phyloP scores from a whole-genome alignment of 2,329 filamentous ascomycete species.

The Alternaria gansuensis region DNA sequence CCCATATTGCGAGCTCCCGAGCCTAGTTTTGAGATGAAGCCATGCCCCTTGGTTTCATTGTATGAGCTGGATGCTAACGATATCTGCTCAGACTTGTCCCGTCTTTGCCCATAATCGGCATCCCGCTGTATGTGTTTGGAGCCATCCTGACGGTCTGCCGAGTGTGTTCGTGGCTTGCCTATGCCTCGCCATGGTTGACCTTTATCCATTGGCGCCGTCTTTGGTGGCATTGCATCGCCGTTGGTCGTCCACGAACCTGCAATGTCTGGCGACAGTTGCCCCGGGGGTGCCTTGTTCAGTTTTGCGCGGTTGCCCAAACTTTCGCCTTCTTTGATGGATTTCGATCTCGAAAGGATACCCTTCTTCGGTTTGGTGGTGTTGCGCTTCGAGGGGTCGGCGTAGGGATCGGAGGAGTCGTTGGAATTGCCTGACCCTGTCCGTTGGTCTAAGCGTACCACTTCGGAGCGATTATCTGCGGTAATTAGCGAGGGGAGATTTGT shows the following conservation, averaged over 20 bases:
- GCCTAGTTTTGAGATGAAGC: conserved; percentile 77
- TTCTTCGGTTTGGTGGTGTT: conserved; percentile 46
- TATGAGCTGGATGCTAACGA: conserved; percentile 60
- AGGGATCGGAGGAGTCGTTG: conserved; percentile 34
- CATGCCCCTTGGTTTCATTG: conserved; percentile 67
- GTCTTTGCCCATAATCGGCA: conserved; percentile 38
- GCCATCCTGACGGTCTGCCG: conserved; percentile 69
- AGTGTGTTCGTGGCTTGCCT: conserved; percentile 70
- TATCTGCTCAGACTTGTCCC: conserved; percentile 45
- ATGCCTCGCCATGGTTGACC: conserved; percentile 72
- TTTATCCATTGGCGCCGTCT: conserved; percentile 70
- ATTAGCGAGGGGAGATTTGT: conserved; percentile 12
- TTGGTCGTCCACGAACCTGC: conserved; percentile 44
- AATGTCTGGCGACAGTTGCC: conserved; percentile 43
- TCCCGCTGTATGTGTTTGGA: conserved; percentile 45
- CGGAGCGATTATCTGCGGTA: conserved; percentile 44
- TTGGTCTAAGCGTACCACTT: conserved; percentile 41
- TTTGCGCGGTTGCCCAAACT: conserved; percentile 35
- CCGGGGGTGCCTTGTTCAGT: conserved; percentile 46
- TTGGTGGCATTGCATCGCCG: conserved; percentile 60
- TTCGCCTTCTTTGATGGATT: conserved; percentile 58
- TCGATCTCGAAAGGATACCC: conserved; percentile 53
- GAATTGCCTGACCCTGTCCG: conserved; percentile 44
- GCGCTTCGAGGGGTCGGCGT: conserved; percentile 36
- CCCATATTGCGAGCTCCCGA: conserved; percentile 77